Evolutionary conservation across 352 stramenopile species (phyloP).

Genomic region (Globisporangium recalcitrans): DNA sequence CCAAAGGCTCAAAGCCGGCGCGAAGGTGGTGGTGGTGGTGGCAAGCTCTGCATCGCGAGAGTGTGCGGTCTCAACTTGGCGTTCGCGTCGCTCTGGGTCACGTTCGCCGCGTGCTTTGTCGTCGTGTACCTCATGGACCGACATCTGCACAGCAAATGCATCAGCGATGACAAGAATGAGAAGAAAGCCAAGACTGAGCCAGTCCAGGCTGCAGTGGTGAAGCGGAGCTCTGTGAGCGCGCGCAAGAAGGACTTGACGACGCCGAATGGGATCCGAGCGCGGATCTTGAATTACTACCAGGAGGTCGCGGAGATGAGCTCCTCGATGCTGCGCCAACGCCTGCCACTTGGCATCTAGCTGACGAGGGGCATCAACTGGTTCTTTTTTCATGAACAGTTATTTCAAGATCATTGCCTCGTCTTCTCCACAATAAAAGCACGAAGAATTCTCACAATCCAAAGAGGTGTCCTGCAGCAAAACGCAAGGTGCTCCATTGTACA

Average conservation of each 20-base stretch:
- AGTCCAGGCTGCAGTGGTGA: neutral
- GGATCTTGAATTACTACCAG: slow-evolving; percentile 10
- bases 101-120: slow-evolving; percentile 28
- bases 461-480: neutral
- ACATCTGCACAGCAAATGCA: slow-evolving; percentile 2
- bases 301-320: slow-evolving; percentile 9
- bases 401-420: no score
- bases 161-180: neutral
- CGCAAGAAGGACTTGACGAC: neutral
- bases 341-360: neutral
- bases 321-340: slow-evolving; percentile 5
- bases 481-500: neutral
- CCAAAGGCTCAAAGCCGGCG: neutral
- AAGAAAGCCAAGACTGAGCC: neutral
- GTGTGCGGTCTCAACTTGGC: slow-evolving; percentile 36
- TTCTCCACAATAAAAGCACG: no score
- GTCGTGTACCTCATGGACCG: slow-evolving; percentile 35
- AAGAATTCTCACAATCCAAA: neutral
- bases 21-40: no score
- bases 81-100: slow-evolving; percentile 33
- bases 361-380: no score
- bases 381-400: neutral
- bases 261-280: neutral
- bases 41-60: slow-evolving; percentile 25
- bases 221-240: neutral